These are phyloP conservation scores for Botryotinia globosa DNA, from an alignment of 2,329 filamentous ascomycete genomes.

Conservation along the genomic window DNA sequence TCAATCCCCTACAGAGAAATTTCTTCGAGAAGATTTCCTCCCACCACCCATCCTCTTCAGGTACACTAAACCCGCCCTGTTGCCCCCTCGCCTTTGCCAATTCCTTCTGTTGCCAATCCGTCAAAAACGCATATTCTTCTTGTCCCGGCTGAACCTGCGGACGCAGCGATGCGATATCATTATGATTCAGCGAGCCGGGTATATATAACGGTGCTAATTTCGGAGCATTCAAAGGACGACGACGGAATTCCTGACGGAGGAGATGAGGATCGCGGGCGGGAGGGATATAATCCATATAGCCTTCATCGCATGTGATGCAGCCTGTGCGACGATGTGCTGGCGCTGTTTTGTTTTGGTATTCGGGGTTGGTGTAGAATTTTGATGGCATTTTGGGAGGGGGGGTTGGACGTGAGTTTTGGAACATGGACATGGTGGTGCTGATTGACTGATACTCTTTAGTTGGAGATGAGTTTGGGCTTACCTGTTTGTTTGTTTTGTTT, in stretches of 20 bases:
- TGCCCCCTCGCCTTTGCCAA: no score
- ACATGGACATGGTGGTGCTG: background rate
- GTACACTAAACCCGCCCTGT: background rate
- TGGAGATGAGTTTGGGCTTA: constrained; percentile 1
- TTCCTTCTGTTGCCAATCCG: background rate
- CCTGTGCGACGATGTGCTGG: background rate
- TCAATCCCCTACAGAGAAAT: no score
- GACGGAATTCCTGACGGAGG: background rate
- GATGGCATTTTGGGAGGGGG: background rate
- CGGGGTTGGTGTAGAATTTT: background rate
- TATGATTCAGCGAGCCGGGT: background rate
- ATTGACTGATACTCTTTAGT: background rate
- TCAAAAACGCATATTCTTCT: background rate
- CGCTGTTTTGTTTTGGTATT: background rate
- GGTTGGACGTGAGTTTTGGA: background rate
- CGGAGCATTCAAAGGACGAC: background rate
- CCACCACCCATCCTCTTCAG: background rate
- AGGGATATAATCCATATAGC: background rate
- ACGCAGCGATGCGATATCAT: background rate
- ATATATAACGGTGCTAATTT: background rate
- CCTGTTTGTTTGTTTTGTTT: background rate
- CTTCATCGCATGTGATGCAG: background rate
- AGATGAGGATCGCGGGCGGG: background rate
- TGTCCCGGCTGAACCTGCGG: background rate
- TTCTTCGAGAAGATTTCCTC: background rate